These are phyloP conservation scores for Trichoderma asperelloides DNA, from an alignment of 495 filamentous ascomycete species.

Conservation along the genomic window DNA sequence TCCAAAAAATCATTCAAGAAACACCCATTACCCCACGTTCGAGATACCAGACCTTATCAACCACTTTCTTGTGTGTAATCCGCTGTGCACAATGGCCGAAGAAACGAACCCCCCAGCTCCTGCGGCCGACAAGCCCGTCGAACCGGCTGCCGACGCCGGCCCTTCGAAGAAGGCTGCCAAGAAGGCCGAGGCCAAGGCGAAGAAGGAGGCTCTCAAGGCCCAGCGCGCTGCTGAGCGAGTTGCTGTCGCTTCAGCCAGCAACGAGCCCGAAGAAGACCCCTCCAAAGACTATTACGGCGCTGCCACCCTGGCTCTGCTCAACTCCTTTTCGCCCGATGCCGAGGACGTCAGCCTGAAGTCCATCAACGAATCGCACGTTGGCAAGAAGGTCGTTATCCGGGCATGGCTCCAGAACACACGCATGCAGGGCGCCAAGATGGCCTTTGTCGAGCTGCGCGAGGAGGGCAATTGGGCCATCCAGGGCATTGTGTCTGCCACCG, in stretches of 20 bases:
- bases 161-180: constrained; percentile 48
- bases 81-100: constrained; percentile 6
- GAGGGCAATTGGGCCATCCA: constrained; percentile 71
- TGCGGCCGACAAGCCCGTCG: not conserved
- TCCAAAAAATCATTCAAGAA: constrained; percentile 6
- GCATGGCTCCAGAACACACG: constrained; percentile 81
- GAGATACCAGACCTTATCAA: not conserved
- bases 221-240: constrained; percentile 41
- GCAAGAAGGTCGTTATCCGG: constrained; percentile 69
- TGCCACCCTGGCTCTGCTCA: constrained; percentile 16
- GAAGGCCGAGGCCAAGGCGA: constrained; percentile 47
- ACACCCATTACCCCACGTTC: not conserved
- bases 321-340: constrained; percentile 20
- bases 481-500: constrained; percentile 53
- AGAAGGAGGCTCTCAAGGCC: constrained; percentile 45
- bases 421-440: constrained; percentile 84
- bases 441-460: constrained; percentile 83
- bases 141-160: constrained; percentile 15
- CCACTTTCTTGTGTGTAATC: not conserved
- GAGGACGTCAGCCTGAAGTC: constrained; percentile 42
- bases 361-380: constrained; percentile 50
- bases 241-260: constrained; percentile 35
- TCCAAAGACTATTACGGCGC: constrained; percentile 63
- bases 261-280: constrained; percentile 53
- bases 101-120: constrained; percentile 8